Conservation (phyloP, 352 stramenopile species). For the Phytophthora citrophthora region DNA sequence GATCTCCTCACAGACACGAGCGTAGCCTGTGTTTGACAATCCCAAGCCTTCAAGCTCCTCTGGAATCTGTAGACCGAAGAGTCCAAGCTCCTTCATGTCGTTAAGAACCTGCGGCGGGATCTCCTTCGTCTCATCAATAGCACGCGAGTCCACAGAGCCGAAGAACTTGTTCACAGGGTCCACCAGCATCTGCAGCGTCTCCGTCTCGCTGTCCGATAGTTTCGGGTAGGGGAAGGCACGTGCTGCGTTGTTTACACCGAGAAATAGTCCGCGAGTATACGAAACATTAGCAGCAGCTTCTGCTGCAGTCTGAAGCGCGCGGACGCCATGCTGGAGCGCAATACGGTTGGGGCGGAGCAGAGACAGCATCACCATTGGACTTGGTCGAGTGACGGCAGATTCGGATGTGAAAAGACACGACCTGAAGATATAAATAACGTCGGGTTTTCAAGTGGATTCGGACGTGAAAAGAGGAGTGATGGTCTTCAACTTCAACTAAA, state of each 20-base stretch:
- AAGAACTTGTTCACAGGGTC: conserved; percentile 87
- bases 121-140: conserved; percentile 85
- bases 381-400: conserved; percentile 1
- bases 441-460: not conserved
- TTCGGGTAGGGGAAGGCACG: conserved; percentile 85
- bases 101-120: conserved; percentile 75
- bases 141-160: conserved; percentile 61
- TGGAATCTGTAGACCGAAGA: conserved; percentile 88
- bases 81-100: conserved; percentile 84
- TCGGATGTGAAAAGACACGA: conserved; percentile 19
- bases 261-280: conserved; percentile 84
- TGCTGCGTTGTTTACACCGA: conserved; percentile 82
- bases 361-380: conserved; percentile 43
- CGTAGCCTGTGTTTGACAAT: conserved; percentile 87
- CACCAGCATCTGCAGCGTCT: conserved; percentile 88
- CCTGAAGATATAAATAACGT: conserved; percentile 21
- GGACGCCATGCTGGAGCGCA: conserved; percentile 28
- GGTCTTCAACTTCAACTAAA: not conserved
- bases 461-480: conserved; percentile 20
- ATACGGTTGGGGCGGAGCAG: conserved; percentile 41
- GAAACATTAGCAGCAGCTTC: conserved; percentile 71
- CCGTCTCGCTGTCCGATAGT: conserved; percentile 68
- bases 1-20: conserved; percentile 86
- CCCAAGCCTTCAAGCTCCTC: conserved; percentile 81
- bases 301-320: conserved; percentile 69